A percentile compares a stretch with the other conserved stretches of the same genome.
phyloP scores from a whole-genome alignment of 345 rosid species.

The Xanthoceras sorbifolium region DNA sequence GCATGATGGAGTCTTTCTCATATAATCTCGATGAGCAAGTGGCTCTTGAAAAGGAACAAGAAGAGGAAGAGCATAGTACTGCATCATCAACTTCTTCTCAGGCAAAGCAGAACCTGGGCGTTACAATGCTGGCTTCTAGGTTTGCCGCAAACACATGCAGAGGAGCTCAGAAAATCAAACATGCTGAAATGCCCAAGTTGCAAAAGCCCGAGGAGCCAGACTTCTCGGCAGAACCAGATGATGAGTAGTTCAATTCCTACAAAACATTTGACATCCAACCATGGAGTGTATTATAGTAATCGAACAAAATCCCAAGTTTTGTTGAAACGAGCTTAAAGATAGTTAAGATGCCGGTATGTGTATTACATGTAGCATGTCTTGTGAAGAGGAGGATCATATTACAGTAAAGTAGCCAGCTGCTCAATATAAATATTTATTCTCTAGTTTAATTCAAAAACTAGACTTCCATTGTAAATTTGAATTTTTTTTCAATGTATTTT shows the following conservation, averaged over 20 bases:
- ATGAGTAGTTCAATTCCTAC: conserved; percentile 22
- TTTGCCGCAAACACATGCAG: conserved; percentile 73
- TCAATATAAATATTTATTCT: not conserved
- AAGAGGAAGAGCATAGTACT: conserved; percentile 22
- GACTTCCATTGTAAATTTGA: not conserved
- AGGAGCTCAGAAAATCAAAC: conserved; percentile 60
- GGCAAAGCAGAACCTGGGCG: conserved; percentile 43
- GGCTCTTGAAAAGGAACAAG: conserved; percentile 18
- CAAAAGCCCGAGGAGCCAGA: conserved; percentile 87
- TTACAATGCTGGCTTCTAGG: conserved; percentile 64
- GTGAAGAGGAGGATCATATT: not conserved
- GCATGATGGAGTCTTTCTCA: conserved; percentile 37
- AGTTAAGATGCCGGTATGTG: not conserved
- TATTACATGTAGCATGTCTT: not conserved
- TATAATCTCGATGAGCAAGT: conserved; percentile 17
- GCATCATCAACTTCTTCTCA: conserved; percentile 27
- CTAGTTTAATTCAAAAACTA: not conserved
- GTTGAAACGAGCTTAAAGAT: no score
- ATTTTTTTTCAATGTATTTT: not conserved
- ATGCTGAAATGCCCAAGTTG: conserved; percentile 52
- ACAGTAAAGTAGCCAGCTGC: not conserved
- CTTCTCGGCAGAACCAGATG: conserved; percentile 59
- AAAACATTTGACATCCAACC: not conserved
- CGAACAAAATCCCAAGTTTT: no score
- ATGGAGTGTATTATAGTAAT: no score